Evolutionary conservation across 306 rosid genomes (phyloP), one percentile per base, ranked within the genome.

Genomic region (Dryas drummondii): DNA sequence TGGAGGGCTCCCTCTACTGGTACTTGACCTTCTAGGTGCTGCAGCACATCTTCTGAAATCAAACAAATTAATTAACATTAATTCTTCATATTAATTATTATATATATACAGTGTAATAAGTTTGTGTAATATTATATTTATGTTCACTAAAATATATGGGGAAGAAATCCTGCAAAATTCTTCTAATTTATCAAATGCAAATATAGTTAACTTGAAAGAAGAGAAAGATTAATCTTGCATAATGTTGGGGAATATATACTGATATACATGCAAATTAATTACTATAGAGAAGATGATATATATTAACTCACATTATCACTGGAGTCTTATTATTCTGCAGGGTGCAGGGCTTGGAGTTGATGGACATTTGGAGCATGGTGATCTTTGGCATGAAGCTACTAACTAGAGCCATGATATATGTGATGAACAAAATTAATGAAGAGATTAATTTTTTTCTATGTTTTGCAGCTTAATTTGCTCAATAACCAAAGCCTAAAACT

Each of bases 21-120:
- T 15, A 6, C 14, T 17, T 22, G 41, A 15, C 46, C 47, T 49
- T 68, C 54, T 52, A 37, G 9, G 22, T 6, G 49, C 48, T 17
- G 68, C 73, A 5, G 73, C 73, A n/a, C 61, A 69, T 52, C 32
- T 37, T 69, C 73, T 52, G 73, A 37, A 42, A 53, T 66, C 72
- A 49, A 49, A 10, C 68, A 41, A 63, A 63, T n/a, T 22, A 22
- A 60, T 3, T 63, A 41, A 41, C 16, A 41, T 17, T 52, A 5
- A 37, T 40, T 62, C 19, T 62, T 6, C 11, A 13, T 14, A 62
- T 37, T 13, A 40, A 22, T 22, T 22, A 22, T 22, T 22, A 2
- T 57, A 4, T 49, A 9, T 2, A 49, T 49, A 49, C 11, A 11
- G 8, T 26, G 13, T 27, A 58, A 26, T 4, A 4, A 10, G 14